These are phyloP conservation scores for Colletotrichum sp. DNA, from an alignment of 2,329 filamentous ascomycete genomes.

Conservation along the genomic window DNA sequence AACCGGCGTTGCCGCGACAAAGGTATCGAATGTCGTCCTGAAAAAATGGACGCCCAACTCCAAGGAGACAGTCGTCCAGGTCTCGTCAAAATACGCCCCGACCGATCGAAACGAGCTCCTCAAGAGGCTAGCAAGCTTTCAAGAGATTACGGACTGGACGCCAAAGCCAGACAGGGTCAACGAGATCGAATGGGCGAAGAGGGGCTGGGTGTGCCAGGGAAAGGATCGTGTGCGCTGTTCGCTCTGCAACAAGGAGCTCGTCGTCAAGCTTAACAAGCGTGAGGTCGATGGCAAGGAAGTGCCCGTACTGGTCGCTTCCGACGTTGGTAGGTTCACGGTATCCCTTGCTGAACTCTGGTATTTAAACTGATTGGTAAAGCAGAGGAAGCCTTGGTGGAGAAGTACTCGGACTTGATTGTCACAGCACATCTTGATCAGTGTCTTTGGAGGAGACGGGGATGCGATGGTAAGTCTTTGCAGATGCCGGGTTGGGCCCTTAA, in stretches of 20 bases:
- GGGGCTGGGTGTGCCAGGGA: conserved; percentile 87
- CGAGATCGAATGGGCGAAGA: conserved; percentile 93
- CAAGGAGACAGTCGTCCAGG: conserved; percentile 25
- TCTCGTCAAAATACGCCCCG: conserved; percentile 73
- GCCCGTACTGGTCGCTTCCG: conserved; percentile 59
- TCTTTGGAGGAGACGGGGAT: conserved; percentile 86
- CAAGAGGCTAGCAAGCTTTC: conserved; percentile 82
- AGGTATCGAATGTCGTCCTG: conserved; percentile 45
- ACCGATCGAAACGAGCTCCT: conserved; percentile 86
- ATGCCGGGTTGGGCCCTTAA: not conserved
- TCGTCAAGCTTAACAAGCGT: conserved; percentile 76
- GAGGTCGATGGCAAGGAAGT: conserved; percentile 61
- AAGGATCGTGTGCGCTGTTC: conserved; percentile 86
- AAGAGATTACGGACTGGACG: conserved; percentile 92
- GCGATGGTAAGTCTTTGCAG: conserved; percentile 65
- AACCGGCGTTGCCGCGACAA: conserved; percentile 25
- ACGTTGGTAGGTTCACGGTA: conserved; percentile 50
- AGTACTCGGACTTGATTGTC: conserved; percentile 76
- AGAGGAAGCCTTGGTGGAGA: conserved; percentile 74
- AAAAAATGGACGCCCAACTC: conserved; percentile 43
- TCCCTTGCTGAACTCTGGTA: not conserved
- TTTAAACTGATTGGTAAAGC: conserved; percentile 11
- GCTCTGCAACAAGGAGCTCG: conserved; percentile 82
- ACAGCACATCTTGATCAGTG: conserved; percentile 81
- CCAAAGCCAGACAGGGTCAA: conserved; percentile 85